Conservation (phyloP, 2,329 filamentous ascomycete species). For the Amesomyces nigricolor region DNA sequence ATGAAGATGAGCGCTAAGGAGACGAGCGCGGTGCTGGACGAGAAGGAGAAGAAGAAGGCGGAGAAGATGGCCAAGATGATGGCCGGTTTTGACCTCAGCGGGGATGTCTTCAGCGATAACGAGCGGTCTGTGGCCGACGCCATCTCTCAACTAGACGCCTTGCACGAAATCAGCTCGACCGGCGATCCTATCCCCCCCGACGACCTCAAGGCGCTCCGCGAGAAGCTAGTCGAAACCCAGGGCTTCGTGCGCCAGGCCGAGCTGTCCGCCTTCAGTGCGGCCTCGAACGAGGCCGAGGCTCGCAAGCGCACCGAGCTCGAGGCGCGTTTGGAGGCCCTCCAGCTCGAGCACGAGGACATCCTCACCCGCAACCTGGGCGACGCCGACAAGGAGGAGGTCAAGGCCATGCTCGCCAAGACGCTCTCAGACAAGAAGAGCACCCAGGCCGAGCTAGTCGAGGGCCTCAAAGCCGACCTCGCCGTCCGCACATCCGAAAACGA, state of each 20-base stretch:
- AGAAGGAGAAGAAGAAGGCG: slow-evolving; percentile 98
- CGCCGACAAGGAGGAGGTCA: slow-evolving; percentile 77
- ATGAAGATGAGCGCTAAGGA: slow-evolving; percentile 97
- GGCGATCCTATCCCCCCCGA: slow-evolving; percentile 79
- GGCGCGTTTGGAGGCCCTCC: slow-evolving; percentile 64
- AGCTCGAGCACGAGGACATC: slow-evolving; percentile 78
- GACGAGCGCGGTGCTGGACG: slow-evolving; percentile 79
- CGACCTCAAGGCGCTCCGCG: slow-evolving; percentile 69
- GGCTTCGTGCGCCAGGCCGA: slow-evolving; percentile 91
- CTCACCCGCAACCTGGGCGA: slow-evolving; percentile 74
- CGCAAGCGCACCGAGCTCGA: slow-evolving; percentile 73
- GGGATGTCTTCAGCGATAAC: slow-evolving; percentile 89
- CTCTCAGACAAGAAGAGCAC: slow-evolving; percentile 70
- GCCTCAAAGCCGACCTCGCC: slow-evolving; percentile 68
- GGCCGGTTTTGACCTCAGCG: slow-evolving; percentile 93
- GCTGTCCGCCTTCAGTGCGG: slow-evolving; percentile 68
- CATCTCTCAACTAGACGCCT: slow-evolving; percentile 73
- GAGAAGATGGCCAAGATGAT: slow-evolving; percentile 99
- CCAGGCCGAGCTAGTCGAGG: slow-evolving; percentile 66
- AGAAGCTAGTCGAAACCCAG: slow-evolving; percentile 80
- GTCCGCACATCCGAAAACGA: slow-evolving; percentile 77
- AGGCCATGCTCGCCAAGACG: slow-evolving; percentile 68
- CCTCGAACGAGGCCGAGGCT: slow-evolving; percentile 58
- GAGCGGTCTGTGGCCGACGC: slow-evolving; percentile 78
- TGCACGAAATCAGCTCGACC: slow-evolving; percentile 69